Base-by-base conservation (phyloP, 139 green algal genomes). In the Deuterostichococcus epilithicus region DNA sequence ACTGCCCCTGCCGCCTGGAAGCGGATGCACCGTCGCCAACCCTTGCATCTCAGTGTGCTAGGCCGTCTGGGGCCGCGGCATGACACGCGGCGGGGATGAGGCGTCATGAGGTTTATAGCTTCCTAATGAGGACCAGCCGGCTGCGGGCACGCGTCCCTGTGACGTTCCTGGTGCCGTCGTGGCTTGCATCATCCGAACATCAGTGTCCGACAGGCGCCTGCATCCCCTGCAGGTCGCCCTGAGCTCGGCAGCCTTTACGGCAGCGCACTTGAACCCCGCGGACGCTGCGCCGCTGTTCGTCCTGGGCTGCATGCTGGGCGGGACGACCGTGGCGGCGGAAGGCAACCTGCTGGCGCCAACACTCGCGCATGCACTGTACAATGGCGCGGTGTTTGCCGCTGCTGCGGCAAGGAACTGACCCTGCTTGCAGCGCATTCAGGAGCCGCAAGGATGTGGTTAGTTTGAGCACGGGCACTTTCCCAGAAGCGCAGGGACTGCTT, bases 291-390 rank as follows among this genome's bases (percentile, higher is more conserved):
- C 72, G 22, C 45, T 76, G 28, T 69, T 60, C n/a, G 44, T 60
- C 4, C 45, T 76, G 4, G 72, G 72, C 26, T 23, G 39, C 33
- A 47, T 28, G 32, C 30, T 76, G 45, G 72, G 72, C 44, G 42
- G n/a, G 1, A 36, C 65, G 20, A 68, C 72, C 20, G 38, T 76
- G 15, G 72, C 44, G 4, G 72, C 72, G 38, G 72, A 76, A 34
- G 72, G 72, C 8, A 76, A 76, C 32, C 23, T 76, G 32, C 25
- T 76, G 38, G 72, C 72, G 39, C 72, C 72, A 28, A 47, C 65
- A 15, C 13, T 76, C 10, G 72, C 72, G 20, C 72, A 76, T 58
- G 72, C 72, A 13, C 26, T 76, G 6, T 76, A 76, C 45, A 76
- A 76, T 44, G 72, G 45, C 63, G 30, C 44, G 23, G n/a, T 76